Conservation (phyloP, 1,284 basidiomycete species). For the Ustilago tritici region DNA sequence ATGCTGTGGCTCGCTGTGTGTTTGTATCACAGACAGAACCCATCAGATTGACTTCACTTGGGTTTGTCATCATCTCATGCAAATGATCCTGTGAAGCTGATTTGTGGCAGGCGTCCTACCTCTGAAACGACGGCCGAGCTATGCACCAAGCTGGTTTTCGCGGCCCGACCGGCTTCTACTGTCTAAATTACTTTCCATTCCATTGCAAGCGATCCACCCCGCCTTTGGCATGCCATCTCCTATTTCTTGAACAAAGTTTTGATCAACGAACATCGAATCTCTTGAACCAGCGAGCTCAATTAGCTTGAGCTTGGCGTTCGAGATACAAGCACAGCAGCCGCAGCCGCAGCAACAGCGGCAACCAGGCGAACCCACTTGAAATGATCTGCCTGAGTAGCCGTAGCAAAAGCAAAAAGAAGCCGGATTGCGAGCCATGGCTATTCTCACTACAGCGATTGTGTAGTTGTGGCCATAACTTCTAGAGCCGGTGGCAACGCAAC, state of each 20-base stretch:
- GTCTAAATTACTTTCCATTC: background rate
- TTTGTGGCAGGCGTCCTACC: background rate
- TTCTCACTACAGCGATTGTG: background rate
- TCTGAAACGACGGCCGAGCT: background rate
- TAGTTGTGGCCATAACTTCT: conserved; percentile 5
- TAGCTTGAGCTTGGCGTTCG: conserved; percentile 1
- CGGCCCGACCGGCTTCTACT: conserved; percentile 37
- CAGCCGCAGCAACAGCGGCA: no score
- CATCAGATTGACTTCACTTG: background rate
- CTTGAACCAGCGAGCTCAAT: background rate
- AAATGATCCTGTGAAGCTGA: conserved; percentile 13
- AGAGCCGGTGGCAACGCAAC: conserved; percentile 1
- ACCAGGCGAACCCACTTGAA: background rate
- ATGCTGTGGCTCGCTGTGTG: background rate
- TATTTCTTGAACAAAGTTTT: conserved; percentile 5
- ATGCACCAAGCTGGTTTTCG: conserved; percentile 1
- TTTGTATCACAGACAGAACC: background rate
- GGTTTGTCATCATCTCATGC: background rate
- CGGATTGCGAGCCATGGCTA: background rate
- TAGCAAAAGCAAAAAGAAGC: background rate
- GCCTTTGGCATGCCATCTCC: conserved; percentile 19
- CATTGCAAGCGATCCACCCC: conserved; percentile 8
- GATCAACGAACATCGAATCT: background rate
- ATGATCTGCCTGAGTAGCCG: background rate
- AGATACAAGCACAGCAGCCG: background rate